Evolutionary conservation across 1,139 yeast genomes (phyloP).

Genomic region (Yamadazyma friedrichii): DNA sequence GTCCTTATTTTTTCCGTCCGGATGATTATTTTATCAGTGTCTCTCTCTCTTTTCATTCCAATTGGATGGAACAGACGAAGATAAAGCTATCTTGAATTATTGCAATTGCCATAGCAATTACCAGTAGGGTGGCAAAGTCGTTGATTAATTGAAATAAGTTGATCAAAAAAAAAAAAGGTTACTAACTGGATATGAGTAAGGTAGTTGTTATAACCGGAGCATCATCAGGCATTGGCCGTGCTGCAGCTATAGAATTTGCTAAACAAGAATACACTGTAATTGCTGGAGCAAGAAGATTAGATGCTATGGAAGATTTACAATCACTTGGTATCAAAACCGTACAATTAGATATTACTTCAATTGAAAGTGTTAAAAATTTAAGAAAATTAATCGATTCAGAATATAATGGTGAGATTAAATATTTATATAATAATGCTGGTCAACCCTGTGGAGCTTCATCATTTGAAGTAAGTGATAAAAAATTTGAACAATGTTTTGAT

Average conservation of each 20-base stretch:
- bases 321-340: conserved; percentile 26
- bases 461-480: conserved; percentile 19
- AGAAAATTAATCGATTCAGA: conserved; percentile 23
- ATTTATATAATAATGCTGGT: conserved; percentile 23
- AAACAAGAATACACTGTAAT: conserved; percentile 26
- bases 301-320: conserved; percentile 49
- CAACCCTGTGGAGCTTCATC: conserved; percentile 17
- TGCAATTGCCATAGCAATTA: neutral
- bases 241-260: conserved; percentile 22
- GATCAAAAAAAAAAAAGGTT: too few species aligned
- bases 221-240: conserved; percentile 32
- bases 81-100: too few species aligned
- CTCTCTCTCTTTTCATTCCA: too few species aligned
- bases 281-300: conserved; percentile 65
- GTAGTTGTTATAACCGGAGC: conserved; percentile 31
- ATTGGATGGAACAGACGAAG: too few species aligned
- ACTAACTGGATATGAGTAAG: conserved; percentile 19
- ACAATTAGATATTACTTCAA: conserved; percentile 39
- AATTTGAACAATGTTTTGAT: conserved; percentile 14
- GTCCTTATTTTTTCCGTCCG: too few species aligned
- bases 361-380: conserved; percentile 43
- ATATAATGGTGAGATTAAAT: conserved; percentile 18
- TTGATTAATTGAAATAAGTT: too few species aligned
- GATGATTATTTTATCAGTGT: too few species aligned
- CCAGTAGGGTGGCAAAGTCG: neutral